These are phyloP conservation scores for Trichoderma erinaceum DNA, from an alignment of 495 filamentous ascomycete species.

Conservation along the genomic window DNA sequence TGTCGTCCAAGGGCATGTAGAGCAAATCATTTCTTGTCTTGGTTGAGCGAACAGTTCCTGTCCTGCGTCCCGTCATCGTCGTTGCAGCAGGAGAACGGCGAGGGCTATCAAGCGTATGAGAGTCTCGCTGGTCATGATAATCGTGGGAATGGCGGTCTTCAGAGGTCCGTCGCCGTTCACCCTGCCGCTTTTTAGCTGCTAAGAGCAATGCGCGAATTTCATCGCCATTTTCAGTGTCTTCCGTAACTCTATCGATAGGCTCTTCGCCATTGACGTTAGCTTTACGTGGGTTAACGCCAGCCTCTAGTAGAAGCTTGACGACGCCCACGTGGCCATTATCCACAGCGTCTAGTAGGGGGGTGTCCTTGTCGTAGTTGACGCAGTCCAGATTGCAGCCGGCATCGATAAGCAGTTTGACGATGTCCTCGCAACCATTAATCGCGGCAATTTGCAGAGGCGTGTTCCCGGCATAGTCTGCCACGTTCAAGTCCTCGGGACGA, in stretches of 20 bases:
- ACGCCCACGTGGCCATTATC: slow-evolving; percentile 92
- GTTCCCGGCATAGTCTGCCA: slow-evolving; percentile 88
- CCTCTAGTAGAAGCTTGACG: slow-evolving; percentile 74
- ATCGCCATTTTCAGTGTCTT: slow-evolving; percentile 55
- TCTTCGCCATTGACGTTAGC: slow-evolving; percentile 82
- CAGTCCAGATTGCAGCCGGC: slow-evolving; percentile 76
- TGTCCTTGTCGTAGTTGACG: slow-evolving; percentile 80
- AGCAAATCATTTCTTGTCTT: slow-evolving; percentile 51
- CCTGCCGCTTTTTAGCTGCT: slow-evolving; percentile 46
- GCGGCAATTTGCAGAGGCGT: slow-evolving; percentile 88
- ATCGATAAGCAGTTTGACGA: slow-evolving; percentile 74
- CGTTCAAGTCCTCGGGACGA: slow-evolving; percentile 78
- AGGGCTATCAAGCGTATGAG: slow-evolving; percentile 64
- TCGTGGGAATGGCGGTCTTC: slow-evolving; percentile 55
- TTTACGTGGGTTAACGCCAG: slow-evolving; percentile 82
- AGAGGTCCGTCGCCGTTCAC: slow-evolving; percentile 51
- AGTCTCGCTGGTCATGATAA: slow-evolving; percentile 51
- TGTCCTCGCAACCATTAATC: slow-evolving; percentile 71
- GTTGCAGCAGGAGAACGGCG: slow-evolving; percentile 53
- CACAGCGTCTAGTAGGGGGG: slow-evolving; percentile 89
- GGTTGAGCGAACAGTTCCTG: slow-evolving; percentile 42
- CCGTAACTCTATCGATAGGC: slow-evolving; percentile 72
- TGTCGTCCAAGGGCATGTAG: slow-evolving; percentile 51
- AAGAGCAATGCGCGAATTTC: slow-evolving; percentile 52
- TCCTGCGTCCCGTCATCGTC: slow-evolving; percentile 31